These are phyloP conservation scores for Paraphoma sp. DNA, from an alignment of 2,329 filamentous ascomycete genomes.

Conservation along the genomic window DNA sequence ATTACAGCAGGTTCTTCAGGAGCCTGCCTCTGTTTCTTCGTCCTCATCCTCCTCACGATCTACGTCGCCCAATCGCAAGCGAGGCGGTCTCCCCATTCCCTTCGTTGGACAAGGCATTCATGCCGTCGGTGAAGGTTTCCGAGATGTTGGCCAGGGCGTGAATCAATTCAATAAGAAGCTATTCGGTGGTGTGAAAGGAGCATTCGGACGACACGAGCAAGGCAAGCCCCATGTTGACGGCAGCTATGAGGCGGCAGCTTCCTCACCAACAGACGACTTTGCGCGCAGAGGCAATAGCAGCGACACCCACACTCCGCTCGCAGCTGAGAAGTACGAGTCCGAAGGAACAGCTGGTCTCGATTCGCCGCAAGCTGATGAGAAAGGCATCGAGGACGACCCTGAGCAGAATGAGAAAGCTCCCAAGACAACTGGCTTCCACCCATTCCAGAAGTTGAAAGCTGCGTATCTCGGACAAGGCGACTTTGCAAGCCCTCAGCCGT, in stretches of 20 bases:
- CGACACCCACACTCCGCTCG: conserved; percentile 41
- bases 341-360: conserved; percentile 28
- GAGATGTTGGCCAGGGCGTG: conserved; percentile 56
- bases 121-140: conserved; percentile 54
- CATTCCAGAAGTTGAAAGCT: conserved; percentile 32
- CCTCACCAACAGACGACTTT: conserved; percentile 39
- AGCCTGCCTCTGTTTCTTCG: conserved; percentile 30
- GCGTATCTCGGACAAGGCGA: conserved; percentile 26
- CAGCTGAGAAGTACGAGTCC: conserved; percentile 28
- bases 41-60: conserved; percentile 45
- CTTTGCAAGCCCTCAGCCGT: conserved; percentile 56
- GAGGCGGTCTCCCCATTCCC: conserved; percentile 50
- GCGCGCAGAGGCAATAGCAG: conserved; percentile 33
- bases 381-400: conserved; percentile 17
- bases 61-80: conserved; percentile 41
- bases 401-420: conserved; percentile 26
- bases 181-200: conserved; percentile 48
- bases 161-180: conserved; percentile 48
- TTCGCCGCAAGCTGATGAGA: conserved; percentile 28
- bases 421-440: conserved; percentile 20
- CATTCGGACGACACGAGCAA: conserved; percentile 28
- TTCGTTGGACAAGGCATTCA: conserved; percentile 55
- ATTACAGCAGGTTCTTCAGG: conserved; percentile 53
- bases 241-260: conserved; percentile 21
- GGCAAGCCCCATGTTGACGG: conserved; percentile 26